Base-by-base conservation (phyloP, 2,329 filamentous ascomycete species). In the Penicillium sp. region DNA sequence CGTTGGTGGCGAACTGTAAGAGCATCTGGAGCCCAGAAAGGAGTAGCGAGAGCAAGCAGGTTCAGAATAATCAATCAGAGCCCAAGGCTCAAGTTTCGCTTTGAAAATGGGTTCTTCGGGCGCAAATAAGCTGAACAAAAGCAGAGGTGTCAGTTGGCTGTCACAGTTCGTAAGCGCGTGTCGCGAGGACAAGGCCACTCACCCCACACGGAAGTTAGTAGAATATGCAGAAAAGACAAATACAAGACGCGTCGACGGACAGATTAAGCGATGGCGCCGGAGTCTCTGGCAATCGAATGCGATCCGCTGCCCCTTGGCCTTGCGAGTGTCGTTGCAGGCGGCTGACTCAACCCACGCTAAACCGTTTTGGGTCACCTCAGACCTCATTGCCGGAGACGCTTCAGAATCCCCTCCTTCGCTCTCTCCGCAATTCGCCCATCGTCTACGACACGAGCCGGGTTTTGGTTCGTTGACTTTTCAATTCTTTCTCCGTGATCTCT, bases 301-400 rank as follows among this genome's bases (percentile, higher is more conserved):
- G 58, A 59, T 60, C 54, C 52, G 57, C 56, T 59, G 54, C 61
- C 60, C 65, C 58, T 65, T 67, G 50, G 57, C 58, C 60, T 55
- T 61, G 48, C 54, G 59, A 59, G 60, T 63, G 65, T 68, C 63
- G 65, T 65, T 59, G 62, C 58, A 56, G 53, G 49, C 54, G 24
- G 65, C 64, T 68, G 64, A 68, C 58, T 68, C 62, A 68, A 55
- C 31, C 55, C 22, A 46, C 44, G 52, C 65, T 68, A 68, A 63
- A 40, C 66, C 55, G 20, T 16, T 63, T 68, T 46, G 37, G 61
- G 64, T 28, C 32, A 36, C 43, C 43, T 47, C 55, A 63, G 60
- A 64, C 62, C 57, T 64, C 61, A 50, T 51, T 47, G 44, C 51
- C 43, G 54, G 51, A 46, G 24, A 31, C 23, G 39, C 35, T 24